A percentile compares a stretch with the other conserved stretches of the same genome.
These are phyloP conservation scores for Pseudocercospora fijiensis DNA, from an alignment of 2,329 filamentous ascomycete species.

Conservation along the genomic window DNA sequence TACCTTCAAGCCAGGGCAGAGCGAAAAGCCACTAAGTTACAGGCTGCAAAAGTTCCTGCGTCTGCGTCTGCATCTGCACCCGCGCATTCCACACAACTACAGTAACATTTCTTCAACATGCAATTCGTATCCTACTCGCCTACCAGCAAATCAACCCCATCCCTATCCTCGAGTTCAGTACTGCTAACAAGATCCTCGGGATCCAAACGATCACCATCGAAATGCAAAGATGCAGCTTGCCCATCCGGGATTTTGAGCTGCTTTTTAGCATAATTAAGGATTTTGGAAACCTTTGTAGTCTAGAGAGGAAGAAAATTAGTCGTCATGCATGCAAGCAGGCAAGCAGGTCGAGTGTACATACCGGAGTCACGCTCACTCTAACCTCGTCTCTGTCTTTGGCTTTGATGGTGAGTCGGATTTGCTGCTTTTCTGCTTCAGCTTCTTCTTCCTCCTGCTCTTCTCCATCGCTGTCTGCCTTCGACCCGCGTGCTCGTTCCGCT, in stretches of 20 bases:
- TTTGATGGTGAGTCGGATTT: slow-evolving; percentile 52
- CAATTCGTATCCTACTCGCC: slow-evolving; percentile 41
- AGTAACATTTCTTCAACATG: background rate
- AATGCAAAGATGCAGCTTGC: slow-evolving; percentile 61
- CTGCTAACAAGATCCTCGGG: slow-evolving; percentile 61
- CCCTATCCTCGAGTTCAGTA: slow-evolving; percentile 71
- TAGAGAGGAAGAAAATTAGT: slow-evolving; percentile 38
- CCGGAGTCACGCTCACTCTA: slow-evolving; percentile 50
- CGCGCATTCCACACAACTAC: background rate
- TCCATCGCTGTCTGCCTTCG: slow-evolving; percentile 5
- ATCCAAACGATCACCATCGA: slow-evolving; percentile 73
- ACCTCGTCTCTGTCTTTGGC: slow-evolving; percentile 53
- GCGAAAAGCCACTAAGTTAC: background rate
- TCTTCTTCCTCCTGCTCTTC: slow-evolving; percentile 14
- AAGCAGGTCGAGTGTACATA: slow-evolving; percentile 35
- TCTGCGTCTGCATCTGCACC: background rate
- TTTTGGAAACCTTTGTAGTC: slow-evolving; percentile 60
- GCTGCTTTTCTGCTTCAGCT: slow-evolving; percentile 10
- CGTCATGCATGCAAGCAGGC: slow-evolving; percentile 9
- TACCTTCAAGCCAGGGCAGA: background rate
- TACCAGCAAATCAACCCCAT: slow-evolving; percentile 72
- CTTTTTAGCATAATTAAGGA: slow-evolving; percentile 62
- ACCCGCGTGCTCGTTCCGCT: slow-evolving; percentile 46
- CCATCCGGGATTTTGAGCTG: slow-evolving; percentile 53
- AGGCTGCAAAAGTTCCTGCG: background rate